Evolutionary conservation across 768 basidiomycete species (phyloP), one percentile per base, ranked within the genome.

Genomic region (Boletus patriciae): DNA sequence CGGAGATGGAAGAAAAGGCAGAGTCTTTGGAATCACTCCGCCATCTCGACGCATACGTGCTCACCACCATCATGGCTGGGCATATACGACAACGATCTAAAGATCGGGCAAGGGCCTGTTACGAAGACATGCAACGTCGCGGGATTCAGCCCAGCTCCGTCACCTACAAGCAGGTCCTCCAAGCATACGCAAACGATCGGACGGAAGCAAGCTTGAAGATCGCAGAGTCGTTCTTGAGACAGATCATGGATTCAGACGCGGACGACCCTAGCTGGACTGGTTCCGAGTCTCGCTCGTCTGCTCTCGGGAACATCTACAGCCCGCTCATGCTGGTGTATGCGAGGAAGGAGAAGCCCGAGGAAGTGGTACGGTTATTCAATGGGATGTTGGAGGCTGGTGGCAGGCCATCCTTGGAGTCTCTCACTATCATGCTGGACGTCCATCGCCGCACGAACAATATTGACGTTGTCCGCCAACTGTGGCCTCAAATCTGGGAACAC

Each of bases 31-130:
- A 75, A 18, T 67, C 76, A 4, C 65, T 72, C 27, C 59, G 83
- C 18, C 70, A 74, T 37, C 68, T 86, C 58, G 83, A 82, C 57
- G 75, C 79, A 37, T 86, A 84, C 65, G 74, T 85, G 43, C 77
- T 91, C 58, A 90, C 90, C 25, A 84, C 88, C 65, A 72, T 96
- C 67, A 86, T 94, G 78, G 77, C 81, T 8, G 88, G 86, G 0
- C 88, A 85, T 68, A 74, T 96, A 52, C 82, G 83, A 18, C 61
- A 64, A 3, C 80, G 83, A 4, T 74, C 87, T 33, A 77, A 74
- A 50, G 60, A 65, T 6, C 74, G 74, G 44, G 93, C 94, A 3
- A 84, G 78, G 73, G 77, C 70, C 18, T 76, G 90, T 6, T 88
- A 90, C 65, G 80, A 86, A 23, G 82, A 88, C 47, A 96, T 98